A percentile compares a stretch with the other conserved stretches of the same genome.
Conservation (phyloP, 345 rosid genomes). For the Dipteronia dyeriana region DNA sequence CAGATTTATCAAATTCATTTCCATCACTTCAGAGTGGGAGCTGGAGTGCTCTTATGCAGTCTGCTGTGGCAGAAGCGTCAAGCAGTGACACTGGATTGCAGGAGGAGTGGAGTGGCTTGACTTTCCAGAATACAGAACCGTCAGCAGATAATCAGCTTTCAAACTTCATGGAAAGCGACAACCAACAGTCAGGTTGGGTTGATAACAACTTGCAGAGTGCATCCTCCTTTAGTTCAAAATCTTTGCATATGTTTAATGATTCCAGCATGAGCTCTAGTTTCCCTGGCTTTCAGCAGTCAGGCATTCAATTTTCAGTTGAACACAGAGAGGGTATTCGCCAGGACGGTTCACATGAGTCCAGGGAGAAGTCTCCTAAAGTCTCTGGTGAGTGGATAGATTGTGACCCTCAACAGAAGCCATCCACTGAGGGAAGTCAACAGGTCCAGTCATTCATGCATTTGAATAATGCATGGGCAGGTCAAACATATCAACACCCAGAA, state of each 20-base stretch:
- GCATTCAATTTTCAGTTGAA: conserved; percentile 33
- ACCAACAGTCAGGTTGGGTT: conserved; percentile 52
- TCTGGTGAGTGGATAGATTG: conserved; percentile 45
- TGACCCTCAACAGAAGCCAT: conserved; percentile 38
- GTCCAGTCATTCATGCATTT: conserved; percentile 34
- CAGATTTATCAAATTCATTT: conserved; percentile 47
- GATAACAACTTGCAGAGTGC: conserved; percentile 48
- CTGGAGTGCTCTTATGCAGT: conserved; percentile 97
- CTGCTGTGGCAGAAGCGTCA: conserved; percentile 87
- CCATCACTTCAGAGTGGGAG: conserved; percentile 81
- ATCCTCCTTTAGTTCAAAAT: conserved; percentile 37
- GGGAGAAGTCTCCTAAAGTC: conserved; percentile 37
- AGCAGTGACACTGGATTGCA: conserved; percentile 60
- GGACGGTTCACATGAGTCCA: conserved; percentile 35
- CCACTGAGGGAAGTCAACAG: conserved; percentile 33
- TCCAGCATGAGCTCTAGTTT: conserved; percentile 37
- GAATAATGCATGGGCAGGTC: conserved; percentile 44
- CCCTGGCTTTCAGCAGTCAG: conserved; percentile 56
- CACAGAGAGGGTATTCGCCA: conserved; percentile 38
- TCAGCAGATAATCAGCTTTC: conserved; percentile 49
- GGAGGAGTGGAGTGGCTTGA: conserved; percentile 79
- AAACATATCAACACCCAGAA: conserved; percentile 33
- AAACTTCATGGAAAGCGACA: conserved; percentile 42
- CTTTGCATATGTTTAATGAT: conserved; percentile 27
- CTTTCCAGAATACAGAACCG: conserved; percentile 53